Conservation (phyloP, 1,284 basidiomycete genomes). For the Apiotrichum veenhuisii region DNA sequence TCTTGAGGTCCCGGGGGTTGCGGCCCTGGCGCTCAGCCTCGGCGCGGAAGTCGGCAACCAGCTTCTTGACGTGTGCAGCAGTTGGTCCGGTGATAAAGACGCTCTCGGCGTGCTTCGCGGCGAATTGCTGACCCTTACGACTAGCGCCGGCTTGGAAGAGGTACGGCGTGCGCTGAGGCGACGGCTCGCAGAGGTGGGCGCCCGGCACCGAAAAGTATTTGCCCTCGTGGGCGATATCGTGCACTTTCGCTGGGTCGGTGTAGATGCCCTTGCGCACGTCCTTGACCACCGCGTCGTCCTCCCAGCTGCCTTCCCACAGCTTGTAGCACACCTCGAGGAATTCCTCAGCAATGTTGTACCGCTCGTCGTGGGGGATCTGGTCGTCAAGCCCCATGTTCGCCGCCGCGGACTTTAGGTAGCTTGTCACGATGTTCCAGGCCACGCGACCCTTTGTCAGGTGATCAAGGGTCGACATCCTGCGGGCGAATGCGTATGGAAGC, state of each 20-base stretch:
- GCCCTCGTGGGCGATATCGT: constrained; percentile 43
- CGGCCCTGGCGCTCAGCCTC: constrained; percentile 34
- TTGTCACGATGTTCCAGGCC: constrained; percentile 47
- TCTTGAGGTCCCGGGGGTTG: constrained; percentile 34
- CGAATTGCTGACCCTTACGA: constrained; percentile 40
- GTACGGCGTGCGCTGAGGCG: constrained; percentile 40
- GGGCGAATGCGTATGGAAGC: constrained; percentile 43
- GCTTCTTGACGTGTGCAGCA: constrained; percentile 7
- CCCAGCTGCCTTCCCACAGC: constrained; percentile 48
- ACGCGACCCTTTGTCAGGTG: constrained; percentile 48
- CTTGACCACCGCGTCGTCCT: constrained; percentile 39
- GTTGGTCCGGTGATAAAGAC: constrained; percentile 35
- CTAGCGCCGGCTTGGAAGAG: constrained; percentile 46
- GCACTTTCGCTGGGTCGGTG: constrained; percentile 33
- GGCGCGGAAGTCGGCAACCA: constrained; percentile 1
- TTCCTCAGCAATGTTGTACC: constrained; percentile 26
- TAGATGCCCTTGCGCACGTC: constrained; percentile 30
- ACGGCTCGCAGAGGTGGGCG: constrained; percentile 43
- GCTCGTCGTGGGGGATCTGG: constrained; percentile 27
- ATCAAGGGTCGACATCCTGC: constrained; percentile 45
- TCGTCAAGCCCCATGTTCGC: constrained; percentile 31
- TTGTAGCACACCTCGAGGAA: constrained; percentile 40
- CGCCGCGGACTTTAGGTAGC: constrained; percentile 43
- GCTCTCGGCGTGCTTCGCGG: constrained; percentile 44
- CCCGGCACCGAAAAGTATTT: constrained; percentile 41